Evolutionary conservation across 495 filamentous ascomycete genomes (phyloP).

Genomic region (Podospora fimiseda): DNA sequence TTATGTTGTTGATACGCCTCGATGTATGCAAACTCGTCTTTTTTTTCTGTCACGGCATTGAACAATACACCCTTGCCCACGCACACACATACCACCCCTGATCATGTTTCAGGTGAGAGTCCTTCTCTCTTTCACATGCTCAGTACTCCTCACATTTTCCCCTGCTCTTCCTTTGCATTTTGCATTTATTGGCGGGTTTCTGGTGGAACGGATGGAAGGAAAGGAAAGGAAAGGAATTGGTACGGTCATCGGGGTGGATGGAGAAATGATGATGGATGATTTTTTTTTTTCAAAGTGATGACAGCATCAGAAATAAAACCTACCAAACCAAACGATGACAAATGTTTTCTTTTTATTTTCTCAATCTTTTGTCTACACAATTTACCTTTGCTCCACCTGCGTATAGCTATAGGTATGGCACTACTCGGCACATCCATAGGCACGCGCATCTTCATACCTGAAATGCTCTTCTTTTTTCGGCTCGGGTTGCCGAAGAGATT

Average conservation of each 20-base stretch:
- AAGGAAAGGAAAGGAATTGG: not conserved
- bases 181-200: not conserved
- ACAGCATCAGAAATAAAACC: not conserved
- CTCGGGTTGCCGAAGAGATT: not conserved
- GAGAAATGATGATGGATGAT: not conserved
- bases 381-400: no score
- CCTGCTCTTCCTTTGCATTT: not conserved
- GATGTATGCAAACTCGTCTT: not conserved
- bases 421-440: no score
- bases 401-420: no score
- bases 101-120: not conserved
- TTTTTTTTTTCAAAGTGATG: not conserved
- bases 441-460: no score
- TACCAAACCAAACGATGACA: not conserved
- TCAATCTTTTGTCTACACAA: not conserved
- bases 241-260: not conserved
- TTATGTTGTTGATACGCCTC: not conserved
- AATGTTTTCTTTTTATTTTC: not conserved
- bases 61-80: not conserved
- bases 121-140: no score
- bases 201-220: not conserved
- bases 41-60: not conserved
- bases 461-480: not conserved
- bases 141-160: not conserved
- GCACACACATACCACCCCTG: not conserved